Evolutionary conservation across 352 stramenopile genomes (phyloP).

Genomic region (Pythium aristosporum): DNA sequence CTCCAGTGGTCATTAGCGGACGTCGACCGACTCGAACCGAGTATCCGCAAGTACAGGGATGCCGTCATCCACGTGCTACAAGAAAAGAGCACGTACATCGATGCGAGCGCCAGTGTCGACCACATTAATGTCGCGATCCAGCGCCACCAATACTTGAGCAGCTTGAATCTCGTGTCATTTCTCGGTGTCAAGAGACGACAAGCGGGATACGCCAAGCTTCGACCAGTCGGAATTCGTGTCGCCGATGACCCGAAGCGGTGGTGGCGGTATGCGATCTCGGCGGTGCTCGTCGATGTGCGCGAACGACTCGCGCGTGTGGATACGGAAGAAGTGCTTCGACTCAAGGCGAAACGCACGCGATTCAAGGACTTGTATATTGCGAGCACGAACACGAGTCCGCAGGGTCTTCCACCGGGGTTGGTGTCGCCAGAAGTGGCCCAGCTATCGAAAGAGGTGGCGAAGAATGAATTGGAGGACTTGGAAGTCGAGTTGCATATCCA

Average conservation of each 20-base stretch:
- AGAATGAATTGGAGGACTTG: constrained; percentile 57
- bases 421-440: constrained; percentile 40
- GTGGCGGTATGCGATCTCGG: constrained; percentile 79
- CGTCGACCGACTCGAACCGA: constrained; percentile 56
- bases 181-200: constrained; percentile 61
- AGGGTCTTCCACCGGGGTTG: constrained; percentile 35
- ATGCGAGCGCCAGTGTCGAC: constrained; percentile 69
- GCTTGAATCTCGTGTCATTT: constrained; percentile 73
- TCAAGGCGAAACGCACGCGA: constrained; percentile 37
- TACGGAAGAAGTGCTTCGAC: constrained; percentile 43
- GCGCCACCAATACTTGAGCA: constrained; percentile 73
- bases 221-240: constrained; percentile 46
- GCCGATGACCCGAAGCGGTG: constrained; percentile 51
- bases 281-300: constrained; percentile 69
- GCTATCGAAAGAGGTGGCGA: constrained; percentile 49
- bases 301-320: constrained; percentile 72
- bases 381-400: constrained; percentile 19
- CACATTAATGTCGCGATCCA: constrained; percentile 64
- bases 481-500: constrained; percentile 71
- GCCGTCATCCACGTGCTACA: constrained; percentile 83
- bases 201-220: constrained; percentile 52
- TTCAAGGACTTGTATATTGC: constrained; percentile 69
- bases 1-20: constrained; percentile 70
- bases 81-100: constrained; percentile 88
- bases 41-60: constrained; percentile 71